These are phyloP conservation scores for Fraxinus paxiana DNA, from an alignment of 305 asterid species.

Conservation along the genomic window DNA sequence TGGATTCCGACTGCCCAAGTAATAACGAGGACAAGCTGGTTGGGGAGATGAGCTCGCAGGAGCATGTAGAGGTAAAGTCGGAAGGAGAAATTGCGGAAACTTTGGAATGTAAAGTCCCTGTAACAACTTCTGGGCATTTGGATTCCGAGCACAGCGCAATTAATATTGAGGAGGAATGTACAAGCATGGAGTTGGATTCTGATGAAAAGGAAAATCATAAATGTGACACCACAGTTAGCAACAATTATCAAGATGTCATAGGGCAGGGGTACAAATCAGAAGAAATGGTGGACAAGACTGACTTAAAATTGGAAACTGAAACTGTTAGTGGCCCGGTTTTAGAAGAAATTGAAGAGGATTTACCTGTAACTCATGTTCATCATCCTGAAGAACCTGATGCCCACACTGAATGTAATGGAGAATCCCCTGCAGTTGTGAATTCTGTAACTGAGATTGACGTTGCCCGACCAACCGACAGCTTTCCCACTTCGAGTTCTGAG, in stretches of 20 bases:
- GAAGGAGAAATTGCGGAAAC: conserved; percentile 20
- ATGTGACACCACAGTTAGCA: conserved; percentile 14
- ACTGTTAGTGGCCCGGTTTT: conserved; percentile 18
- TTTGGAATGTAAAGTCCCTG: conserved; percentile 23
- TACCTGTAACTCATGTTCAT: conserved; percentile 28
- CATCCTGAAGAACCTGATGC: conserved; percentile 29
- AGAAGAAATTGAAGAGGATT: conserved; percentile 26
- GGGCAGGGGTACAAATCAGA: conserved; percentile 33
- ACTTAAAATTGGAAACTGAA: conserved; percentile 21
- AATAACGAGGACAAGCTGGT: not conserved
- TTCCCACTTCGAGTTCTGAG: conserved; percentile 22
- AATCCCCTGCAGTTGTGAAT: conserved; percentile 23
- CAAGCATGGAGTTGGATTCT: conserved; percentile 22
- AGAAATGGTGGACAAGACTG: conserved; percentile 21
- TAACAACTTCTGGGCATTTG: conserved; percentile 22
- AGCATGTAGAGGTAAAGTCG: conserved; percentile 18
- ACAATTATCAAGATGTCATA: conserved; percentile 23
- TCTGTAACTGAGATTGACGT: conserved; percentile 28
- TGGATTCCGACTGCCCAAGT: not conserved
- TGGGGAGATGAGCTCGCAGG: conserved; percentile 23
- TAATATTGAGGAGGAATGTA: conserved; percentile 25
- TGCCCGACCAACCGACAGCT: conserved; percentile 28
- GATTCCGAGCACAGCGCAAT: conserved; percentile 27
- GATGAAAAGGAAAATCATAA: conserved; percentile 25
- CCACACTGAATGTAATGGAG: conserved; percentile 24